phyloP scores from a whole-genome alignment of 1,284 basidiomycete genomes.

The Mycena citricolor region DNA sequence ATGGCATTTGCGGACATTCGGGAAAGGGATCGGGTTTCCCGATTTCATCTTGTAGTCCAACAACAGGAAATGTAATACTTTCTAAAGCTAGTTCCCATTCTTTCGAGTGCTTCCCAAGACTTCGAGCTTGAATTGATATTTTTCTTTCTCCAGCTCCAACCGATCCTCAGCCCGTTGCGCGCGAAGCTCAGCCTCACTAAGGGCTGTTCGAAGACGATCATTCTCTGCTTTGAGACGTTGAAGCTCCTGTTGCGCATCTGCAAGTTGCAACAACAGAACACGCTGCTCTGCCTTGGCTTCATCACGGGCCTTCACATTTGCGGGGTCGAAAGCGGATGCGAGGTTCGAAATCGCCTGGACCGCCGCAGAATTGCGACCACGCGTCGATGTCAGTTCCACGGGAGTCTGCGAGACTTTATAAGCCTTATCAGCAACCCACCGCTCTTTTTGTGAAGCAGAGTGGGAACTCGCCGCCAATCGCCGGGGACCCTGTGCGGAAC shows the following conservation, averaged over 20 bases:
- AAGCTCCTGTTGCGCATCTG: not conserved
- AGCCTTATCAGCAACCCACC: too few relatives aligned
- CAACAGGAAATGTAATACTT: too few relatives aligned
- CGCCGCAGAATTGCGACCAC: not conserved
- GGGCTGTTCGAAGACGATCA: not conserved
- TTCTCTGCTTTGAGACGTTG: not conserved
- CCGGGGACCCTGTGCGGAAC: too few relatives aligned
- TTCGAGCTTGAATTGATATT: not conserved
- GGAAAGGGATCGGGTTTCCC: slow-evolving; percentile 29
- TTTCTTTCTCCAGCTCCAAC: not conserved
- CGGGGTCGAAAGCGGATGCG: not conserved
- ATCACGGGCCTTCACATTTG: not conserved
- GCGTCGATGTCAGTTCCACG: not conserved
- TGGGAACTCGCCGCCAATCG: not conserved
- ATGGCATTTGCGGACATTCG: slow-evolving; percentile 31
- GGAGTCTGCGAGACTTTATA: not conserved
- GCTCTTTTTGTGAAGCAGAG: too few relatives aligned
- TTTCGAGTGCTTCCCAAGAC: too few relatives aligned
- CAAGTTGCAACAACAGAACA: not conserved
- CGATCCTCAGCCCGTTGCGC: not conserved
- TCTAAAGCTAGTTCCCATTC: too few relatives aligned
- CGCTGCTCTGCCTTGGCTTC: not conserved
- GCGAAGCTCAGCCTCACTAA: not conserved
- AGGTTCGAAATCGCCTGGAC: not conserved
- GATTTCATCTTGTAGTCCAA: too few relatives aligned